phyloP scores from a whole-genome alignment of 345 rosid genomes.

The Isatis tinctoria region DNA sequence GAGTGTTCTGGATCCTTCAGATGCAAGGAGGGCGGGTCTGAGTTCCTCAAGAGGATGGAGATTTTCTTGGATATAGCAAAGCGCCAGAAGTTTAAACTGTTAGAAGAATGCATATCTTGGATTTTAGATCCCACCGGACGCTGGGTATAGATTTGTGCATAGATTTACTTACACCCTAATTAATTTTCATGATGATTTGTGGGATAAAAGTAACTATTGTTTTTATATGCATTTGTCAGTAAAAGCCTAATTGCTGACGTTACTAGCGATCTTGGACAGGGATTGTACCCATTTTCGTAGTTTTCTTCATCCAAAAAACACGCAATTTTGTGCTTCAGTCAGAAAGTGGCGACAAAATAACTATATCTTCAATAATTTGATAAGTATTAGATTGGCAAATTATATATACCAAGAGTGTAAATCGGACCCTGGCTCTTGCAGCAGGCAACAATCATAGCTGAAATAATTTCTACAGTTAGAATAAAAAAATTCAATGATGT shows the following conservation, averaged over 20 bases:
- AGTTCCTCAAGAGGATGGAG: constrained; percentile 62
- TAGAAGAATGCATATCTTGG: constrained; percentile 66
- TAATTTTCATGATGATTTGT: not conserved
- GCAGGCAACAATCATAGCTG: not conserved
- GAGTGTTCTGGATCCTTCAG: constrained; percentile 72
- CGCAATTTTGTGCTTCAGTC: not conserved
- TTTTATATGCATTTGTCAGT: not conserved
- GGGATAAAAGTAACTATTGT: not conserved
- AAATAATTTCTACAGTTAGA: not conserved
- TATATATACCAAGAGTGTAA: not conserved
- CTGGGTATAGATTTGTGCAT: constrained; percentile 12
- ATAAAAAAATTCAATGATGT: not conserved
- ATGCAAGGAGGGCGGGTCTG: constrained; percentile 68
- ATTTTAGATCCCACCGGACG: constrained; percentile 36
- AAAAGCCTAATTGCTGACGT: not conserved
- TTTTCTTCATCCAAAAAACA: not conserved
- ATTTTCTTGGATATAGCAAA: constrained; percentile 60
- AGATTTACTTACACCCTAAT: not conserved
- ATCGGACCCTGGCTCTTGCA: not conserved
- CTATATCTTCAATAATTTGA: not conserved
- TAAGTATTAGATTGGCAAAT: not conserved
- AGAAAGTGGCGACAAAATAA: not conserved
- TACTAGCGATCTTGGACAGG: not conserved
- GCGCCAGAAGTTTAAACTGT: constrained; percentile 56
- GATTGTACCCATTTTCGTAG: not conserved